These are phyloP conservation scores for Dryadomyces quercus-mongolicae DNA, from an alignment of 2,329 filamentous ascomycete species.

Conservation along the genomic window DNA sequence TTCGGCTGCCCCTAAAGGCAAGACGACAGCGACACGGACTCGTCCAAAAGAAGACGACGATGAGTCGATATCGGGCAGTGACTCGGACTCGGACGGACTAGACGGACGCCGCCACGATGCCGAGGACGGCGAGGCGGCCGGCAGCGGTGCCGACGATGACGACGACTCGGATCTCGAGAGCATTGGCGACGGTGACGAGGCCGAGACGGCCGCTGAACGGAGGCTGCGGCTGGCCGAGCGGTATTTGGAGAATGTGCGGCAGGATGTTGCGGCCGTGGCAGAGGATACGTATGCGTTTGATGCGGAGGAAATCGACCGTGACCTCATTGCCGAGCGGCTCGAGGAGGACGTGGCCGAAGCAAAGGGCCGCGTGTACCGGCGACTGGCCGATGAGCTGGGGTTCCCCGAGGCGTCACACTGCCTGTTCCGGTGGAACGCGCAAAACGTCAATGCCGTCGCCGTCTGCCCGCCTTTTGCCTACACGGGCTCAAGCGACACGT, in stretches of 20 bases:
- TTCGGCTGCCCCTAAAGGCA: neutral
- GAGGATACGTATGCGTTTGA: conserved; percentile 74
- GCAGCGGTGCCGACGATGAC: conserved; percentile 18
- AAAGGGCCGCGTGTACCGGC: conserved; percentile 80
- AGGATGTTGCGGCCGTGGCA: conserved; percentile 41
- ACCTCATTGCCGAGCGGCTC: conserved; percentile 80
- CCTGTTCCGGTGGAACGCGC: conserved; percentile 67
- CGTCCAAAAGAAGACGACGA: conserved; percentile 24
- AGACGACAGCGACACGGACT: neutral
- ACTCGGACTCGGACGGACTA: conserved; percentile 62
- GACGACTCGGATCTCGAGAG: conserved; percentile 34
- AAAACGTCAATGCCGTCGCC: conserved; percentile 68
- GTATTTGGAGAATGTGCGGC: conserved; percentile 81
- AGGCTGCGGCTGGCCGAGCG: conserved; percentile 78
- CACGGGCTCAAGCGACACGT: conserved; percentile 76
- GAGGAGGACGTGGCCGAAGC: conserved; percentile 86
- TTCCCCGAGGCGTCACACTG: conserved; percentile 56
- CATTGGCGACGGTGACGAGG: conserved; percentile 58
- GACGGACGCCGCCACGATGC: conserved; percentile 60
- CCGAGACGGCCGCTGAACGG: conserved; percentile 82
- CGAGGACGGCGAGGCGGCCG: conserved; percentile 41
- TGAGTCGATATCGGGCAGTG: conserved; percentile 23
- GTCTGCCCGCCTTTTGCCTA: conserved; percentile 72
- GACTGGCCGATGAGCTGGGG: conserved; percentile 61
- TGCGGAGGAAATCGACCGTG: conserved; percentile 83